These are phyloP conservation scores for Calendula officinalis DNA, from an alignment of 129 eudicot genomes.

Conservation along the genomic window DNA sequence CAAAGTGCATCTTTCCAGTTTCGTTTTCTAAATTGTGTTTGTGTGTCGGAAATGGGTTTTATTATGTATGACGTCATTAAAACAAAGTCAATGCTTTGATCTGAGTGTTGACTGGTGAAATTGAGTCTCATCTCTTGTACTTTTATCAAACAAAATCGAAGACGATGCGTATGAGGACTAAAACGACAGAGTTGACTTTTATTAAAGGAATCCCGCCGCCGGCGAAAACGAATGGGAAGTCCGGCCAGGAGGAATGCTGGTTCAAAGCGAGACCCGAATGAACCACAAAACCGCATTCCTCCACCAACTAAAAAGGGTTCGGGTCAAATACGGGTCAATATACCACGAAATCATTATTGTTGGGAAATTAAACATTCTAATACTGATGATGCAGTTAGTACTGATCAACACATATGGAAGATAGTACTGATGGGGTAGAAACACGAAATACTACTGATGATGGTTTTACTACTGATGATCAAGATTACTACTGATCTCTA, in stretches of 20 bases:
- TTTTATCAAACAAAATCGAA: too few species aligned
- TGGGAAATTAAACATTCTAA: too few species aligned
- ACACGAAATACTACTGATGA: too few species aligned
- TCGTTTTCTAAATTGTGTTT: too few species aligned
- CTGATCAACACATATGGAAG: too few species aligned
- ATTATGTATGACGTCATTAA: conserved; percentile 14
- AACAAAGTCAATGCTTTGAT: conserved; percentile 26
- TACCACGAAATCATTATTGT: conserved; percentile 76
- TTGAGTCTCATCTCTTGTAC: neutral
- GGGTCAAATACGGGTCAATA: conserved; percentile 73
- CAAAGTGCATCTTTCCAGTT: too few species aligned
- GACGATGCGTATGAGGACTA: conserved; percentile 81
- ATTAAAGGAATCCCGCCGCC: conserved; percentile 27
- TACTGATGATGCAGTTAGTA: too few species aligned
- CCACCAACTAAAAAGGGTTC: conserved; percentile 79
- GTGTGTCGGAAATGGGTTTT: conserved; percentile 16
- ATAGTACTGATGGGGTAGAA: too few species aligned
- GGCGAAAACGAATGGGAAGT: conserved; percentile 58
- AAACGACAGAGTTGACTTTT: conserved; percentile 41
- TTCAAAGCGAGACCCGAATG: conserved; percentile 70
- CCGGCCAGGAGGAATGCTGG: conserved; percentile 95
- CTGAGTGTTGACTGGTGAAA: conserved; percentile 1
- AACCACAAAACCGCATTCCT: conserved; percentile 41
- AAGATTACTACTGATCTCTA: too few species aligned
- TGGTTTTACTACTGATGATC: too few species aligned